phyloP scores from a whole-genome alignment of 75 land plant genomes.

The Chamaecyparis obtusa region DNA sequence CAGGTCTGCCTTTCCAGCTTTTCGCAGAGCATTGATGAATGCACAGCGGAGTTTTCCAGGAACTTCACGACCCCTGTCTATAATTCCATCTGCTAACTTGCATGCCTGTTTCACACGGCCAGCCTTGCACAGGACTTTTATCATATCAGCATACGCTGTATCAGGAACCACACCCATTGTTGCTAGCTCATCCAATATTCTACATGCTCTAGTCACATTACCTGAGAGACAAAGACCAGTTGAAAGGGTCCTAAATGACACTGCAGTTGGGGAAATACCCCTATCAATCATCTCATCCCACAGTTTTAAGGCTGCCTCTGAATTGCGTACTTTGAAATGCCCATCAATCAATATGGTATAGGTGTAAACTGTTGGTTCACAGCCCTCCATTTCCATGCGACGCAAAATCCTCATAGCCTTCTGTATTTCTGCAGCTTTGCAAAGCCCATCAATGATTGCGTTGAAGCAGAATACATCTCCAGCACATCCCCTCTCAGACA shows the following conservation, averaged over 20 bases:
- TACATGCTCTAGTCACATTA: constrained; percentile 61
- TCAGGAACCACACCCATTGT: constrained; percentile 68
- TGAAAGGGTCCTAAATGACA: constrained; percentile 58
- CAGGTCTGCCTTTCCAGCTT: constrained; percentile 65
- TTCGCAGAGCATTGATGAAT: constrained; percentile 66
- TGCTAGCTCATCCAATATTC: constrained; percentile 65
- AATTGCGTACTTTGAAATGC: constrained; percentile 47
- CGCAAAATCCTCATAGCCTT: constrained; percentile 45
- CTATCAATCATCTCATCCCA: constrained; percentile 72
- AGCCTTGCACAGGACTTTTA: constrained; percentile 57
- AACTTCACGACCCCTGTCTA: constrained; percentile 65
- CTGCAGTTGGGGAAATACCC: constrained; percentile 60
- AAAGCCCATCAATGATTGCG: constrained; percentile 54
- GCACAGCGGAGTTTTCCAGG: constrained; percentile 62
- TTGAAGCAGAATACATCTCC: constrained; percentile 70
- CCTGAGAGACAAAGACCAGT: constrained; percentile 70
- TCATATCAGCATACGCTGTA: constrained; percentile 62
- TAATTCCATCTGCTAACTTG: constrained; percentile 68
- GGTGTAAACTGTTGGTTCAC: constrained; percentile 70
- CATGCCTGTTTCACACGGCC: constrained; percentile 58
- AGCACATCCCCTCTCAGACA: constrained; percentile 62
- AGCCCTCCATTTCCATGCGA: constrained; percentile 67
- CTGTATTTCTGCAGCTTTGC: constrained; percentile 43
- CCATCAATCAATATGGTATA: constrained; percentile 75
- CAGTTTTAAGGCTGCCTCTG: constrained; percentile 64